Percentiles rank a stretch among this genome's conserved stretches.
phyloP scores from a whole-genome alignment of 2,329 filamentous ascomycete species.

The Sporothrix pallida region DNA sequence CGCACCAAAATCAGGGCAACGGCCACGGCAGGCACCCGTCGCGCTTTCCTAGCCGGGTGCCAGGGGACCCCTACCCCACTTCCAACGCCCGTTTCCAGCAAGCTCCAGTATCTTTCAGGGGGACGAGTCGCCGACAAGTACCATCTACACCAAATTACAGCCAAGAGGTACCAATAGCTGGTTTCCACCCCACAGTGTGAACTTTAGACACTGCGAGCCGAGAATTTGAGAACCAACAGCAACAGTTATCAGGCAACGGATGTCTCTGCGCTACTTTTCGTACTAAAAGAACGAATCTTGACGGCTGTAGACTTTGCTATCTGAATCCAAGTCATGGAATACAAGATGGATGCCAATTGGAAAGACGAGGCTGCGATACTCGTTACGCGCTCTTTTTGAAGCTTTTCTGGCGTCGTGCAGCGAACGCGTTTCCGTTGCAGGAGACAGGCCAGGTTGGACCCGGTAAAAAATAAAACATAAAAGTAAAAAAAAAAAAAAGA shows the following conservation, averaged over 20 bases:
- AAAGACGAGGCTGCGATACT: slow-evolving; percentile 11
- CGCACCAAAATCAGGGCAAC: not conserved
- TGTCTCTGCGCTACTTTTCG: not conserved
- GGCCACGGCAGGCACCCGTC: slow-evolving; percentile 26
- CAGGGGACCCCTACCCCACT: slow-evolving; percentile 29
- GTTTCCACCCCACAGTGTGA: slow-evolving; percentile 25
- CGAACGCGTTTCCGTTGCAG: slow-evolving; percentile 7
- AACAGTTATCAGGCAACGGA: not conserved
- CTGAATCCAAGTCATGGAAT: not conserved
- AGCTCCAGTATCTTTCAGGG: not conserved
- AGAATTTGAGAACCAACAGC: not conserved
- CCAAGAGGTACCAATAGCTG: not conserved
- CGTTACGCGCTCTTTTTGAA: not conserved
- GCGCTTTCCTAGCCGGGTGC: slow-evolving; percentile 29
- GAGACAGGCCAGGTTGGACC: not conserved
- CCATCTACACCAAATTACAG: not conserved
- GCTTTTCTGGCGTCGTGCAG: not conserved
- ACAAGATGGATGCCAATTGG: not conserved
- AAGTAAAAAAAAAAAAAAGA: slow-evolving; percentile 9
- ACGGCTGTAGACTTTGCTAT: too few species aligned
- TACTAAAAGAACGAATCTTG: too few species aligned
- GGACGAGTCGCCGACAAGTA: not conserved
- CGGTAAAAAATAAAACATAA: slow-evolving; percentile 24
- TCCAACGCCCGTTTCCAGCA: slow-evolving; percentile 22
- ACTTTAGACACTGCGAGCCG: not conserved